A percentile compares a stretch with the other conserved stretches of the same genome.
phyloP scores from a whole-genome alignment of 148 eudicot genomes.

The Rhododendron mucronatum region DNA sequence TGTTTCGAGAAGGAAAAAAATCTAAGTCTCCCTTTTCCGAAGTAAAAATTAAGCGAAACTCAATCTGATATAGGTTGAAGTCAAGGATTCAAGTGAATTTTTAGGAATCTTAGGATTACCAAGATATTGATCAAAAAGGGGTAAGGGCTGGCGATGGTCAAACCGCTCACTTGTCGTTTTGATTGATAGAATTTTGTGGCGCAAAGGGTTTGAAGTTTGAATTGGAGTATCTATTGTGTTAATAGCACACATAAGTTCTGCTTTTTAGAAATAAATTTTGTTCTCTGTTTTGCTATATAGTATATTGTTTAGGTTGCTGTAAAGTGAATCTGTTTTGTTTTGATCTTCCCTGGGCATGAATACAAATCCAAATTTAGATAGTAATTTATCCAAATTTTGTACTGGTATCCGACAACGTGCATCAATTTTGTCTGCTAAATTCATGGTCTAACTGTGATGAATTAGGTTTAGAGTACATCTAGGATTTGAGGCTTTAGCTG shows the following conservation, averaged over 20 bases:
- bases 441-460: background rate
- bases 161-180: background rate
- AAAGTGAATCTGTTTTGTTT: background rate
- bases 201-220: background rate
- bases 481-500: background rate
- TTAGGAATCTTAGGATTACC: too few relatives aligned
- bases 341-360: background rate
- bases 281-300: background rate
- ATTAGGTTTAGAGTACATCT: background rate
- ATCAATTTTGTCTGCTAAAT: background rate
- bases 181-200: background rate
- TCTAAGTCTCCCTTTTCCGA: too few relatives aligned
- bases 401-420: background rate
- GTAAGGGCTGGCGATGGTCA: background rate
- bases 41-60: too few relatives aligned
- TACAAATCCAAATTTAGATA: background rate
- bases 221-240: background rate
- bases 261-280: background rate
- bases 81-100: too few relatives aligned
- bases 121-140: too few relatives aligned
- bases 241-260: background rate
- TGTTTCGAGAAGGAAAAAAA: too few relatives aligned
- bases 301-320: background rate
- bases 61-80: too few relatives aligned
- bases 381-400: background rate